Evolutionary conservation across 805 yeast species (phyloP).

Genomic region (Nadsonia fulvescens): DNA sequence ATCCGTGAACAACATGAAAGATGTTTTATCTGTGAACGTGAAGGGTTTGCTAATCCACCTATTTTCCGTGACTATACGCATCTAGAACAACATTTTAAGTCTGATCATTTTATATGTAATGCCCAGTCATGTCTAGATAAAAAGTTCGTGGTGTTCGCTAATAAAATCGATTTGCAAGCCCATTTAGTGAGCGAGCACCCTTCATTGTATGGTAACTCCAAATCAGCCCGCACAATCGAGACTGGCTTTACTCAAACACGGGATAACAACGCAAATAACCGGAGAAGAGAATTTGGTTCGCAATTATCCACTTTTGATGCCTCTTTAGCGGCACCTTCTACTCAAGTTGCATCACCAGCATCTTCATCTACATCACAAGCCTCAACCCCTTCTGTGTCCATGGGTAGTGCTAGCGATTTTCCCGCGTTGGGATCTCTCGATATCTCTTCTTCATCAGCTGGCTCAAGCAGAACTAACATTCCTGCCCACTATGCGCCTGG

Average conservation of each 20-base stretch:
- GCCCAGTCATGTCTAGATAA: constrained; percentile 68
- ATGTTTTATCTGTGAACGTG: constrained; percentile 73
- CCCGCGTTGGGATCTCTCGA: constrained; percentile 11
- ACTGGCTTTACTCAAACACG: constrained; percentile 8
- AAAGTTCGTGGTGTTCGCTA: constrained; percentile 81
- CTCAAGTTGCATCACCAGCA: constrained; percentile 4
- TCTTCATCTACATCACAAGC: constrained; percentile 5
- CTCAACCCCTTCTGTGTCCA: constrained; percentile 3
- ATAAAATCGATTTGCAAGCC: constrained; percentile 69
- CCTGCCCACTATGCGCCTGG: constrained; percentile 9
- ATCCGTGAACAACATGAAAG: constrained; percentile 71
- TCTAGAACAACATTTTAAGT: constrained; percentile 56
- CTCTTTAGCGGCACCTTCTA: constrained; percentile 3
- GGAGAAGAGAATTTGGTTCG: constrained; percentile 29
- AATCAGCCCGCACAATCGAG: constrained; percentile 10
- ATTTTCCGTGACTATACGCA: constrained; percentile 65
- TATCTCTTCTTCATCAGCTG: not conserved
- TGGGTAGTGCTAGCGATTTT: constrained; percentile 8
- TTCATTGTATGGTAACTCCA: constrained; percentile 29
- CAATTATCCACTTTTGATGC: constrained; percentile 42
- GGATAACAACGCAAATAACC: constrained; percentile 5
- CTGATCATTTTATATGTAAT: constrained; percentile 59
- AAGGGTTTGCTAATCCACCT: constrained; percentile 35
- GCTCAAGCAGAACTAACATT: not conserved
- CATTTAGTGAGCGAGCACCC: constrained; percentile 79